These are phyloP conservation scores for Oidiodendron maius DNA, from an alignment of 495 filamentous ascomycete species.

Conservation along the genomic window DNA sequence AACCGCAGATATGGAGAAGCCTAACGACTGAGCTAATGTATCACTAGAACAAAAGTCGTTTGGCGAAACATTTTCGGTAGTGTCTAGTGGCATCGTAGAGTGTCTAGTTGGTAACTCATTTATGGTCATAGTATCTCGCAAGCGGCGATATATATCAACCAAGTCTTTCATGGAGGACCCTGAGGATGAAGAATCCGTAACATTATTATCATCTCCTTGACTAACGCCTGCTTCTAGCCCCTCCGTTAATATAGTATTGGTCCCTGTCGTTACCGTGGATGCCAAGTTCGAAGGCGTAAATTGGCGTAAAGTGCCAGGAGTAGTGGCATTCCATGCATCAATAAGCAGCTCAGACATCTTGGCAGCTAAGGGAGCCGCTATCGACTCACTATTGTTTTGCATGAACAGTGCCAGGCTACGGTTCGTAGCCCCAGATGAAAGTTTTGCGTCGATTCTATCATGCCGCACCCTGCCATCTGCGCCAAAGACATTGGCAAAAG, in stretches of 20 bases:
- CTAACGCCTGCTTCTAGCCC: neutral
- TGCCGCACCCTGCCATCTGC: neutral
- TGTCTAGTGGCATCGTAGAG: constrained; percentile 25
- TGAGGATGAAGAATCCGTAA: constrained; percentile 17
- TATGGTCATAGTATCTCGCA: constrained; percentile 68
- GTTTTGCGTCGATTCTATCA: constrained; percentile 2
- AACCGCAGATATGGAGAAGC: constrained; percentile 80
- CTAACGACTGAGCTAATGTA: constrained; percentile 62
- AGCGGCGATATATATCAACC: constrained; percentile 69
- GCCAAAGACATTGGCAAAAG: constrained; percentile 19
- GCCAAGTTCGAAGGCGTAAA: neutral
- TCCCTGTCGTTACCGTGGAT: neutral
- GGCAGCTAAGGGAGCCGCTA: constrained; percentile 55
- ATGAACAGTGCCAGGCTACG: constrained; percentile 47
- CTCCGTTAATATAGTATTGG: constrained; percentile 9
- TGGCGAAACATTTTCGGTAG: constrained; percentile 21
- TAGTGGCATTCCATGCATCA: constrained; percentile 20
- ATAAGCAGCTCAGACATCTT: constrained; percentile 45
- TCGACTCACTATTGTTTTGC: constrained; percentile 52
- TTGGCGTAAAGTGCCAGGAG: neutral
- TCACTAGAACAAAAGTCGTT: constrained; percentile 16
- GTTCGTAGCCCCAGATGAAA: neutral
- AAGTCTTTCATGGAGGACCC: constrained; percentile 60
- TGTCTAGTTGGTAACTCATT: constrained; percentile 55
- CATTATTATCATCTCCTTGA: neutral